phyloP scores from a whole-genome alignment of 2,329 filamentous ascomycete species.

The Exophiala bonariae region DNA sequence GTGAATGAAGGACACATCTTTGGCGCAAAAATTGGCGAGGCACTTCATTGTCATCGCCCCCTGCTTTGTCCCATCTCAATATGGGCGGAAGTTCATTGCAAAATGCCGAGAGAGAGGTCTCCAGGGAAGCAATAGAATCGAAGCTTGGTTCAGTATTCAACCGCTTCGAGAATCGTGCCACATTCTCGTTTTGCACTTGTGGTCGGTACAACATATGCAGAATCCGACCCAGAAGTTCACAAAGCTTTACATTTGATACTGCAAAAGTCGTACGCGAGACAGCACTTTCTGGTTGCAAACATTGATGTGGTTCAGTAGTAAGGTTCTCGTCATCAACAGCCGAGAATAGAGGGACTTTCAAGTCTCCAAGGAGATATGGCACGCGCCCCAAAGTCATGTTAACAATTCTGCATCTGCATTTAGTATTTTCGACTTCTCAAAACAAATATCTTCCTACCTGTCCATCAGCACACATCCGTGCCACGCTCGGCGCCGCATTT shows the following conservation, averaged over 20 bases:
- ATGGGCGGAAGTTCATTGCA: background rate
- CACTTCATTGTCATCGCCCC: too few species aligned
- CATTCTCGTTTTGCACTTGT: too few species aligned
- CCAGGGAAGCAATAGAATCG: too few species aligned
- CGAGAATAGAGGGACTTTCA: conserved; percentile 6
- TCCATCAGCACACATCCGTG: conserved; percentile 9
- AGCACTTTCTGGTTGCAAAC: conserved; percentile 1
- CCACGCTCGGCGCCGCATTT: conserved; percentile 13
- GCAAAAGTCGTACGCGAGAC: conserved; percentile 5
- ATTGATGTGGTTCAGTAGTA: background rate
- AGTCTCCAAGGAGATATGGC: background rate
- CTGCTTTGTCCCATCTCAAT: background rate
- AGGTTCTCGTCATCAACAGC: conserved; percentile 8
- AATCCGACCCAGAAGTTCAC: too few species aligned
- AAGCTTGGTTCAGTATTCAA: too few species aligned
- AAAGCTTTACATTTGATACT: conserved; percentile 7
- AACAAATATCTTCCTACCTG: too few species aligned
- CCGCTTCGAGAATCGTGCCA: too few species aligned
- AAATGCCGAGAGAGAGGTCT: conserved; percentile 1
- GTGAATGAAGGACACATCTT: conserved; percentile 4
- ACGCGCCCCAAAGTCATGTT: conserved; percentile 8
- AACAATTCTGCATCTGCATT: background rate
- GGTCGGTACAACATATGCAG: too few species aligned
- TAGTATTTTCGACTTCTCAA: too few species aligned
- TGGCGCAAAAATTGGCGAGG: conserved; percentile 1